Evolutionary conservation across 23 red algal species (phyloP).

Genomic region (Gracilaria gracilis): DNA sequence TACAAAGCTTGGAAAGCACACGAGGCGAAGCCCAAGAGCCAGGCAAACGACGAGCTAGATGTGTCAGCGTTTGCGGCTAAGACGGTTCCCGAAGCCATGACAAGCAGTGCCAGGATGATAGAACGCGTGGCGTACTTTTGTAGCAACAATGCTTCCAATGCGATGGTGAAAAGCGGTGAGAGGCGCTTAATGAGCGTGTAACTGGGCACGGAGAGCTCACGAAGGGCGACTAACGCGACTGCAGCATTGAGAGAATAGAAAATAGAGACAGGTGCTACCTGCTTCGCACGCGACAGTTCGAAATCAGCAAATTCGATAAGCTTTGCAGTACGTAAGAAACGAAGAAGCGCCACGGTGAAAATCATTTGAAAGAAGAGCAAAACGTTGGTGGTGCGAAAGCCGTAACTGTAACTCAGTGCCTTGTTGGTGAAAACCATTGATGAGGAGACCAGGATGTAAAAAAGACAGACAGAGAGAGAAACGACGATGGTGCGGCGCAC

Average conservation of each 20-base stretch:
- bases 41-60: constrained; percentile 60
- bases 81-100: constrained; percentile 87
- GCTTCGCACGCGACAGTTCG: constrained; percentile 38
- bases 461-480: constrained; percentile 74
- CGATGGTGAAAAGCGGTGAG: constrained; percentile 83
- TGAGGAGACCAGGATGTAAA: constrained; percentile 89
- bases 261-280: constrained; percentile 73
- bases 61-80: constrained; percentile 75
- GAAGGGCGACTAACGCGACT: constrained; percentile 80
- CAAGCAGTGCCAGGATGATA: constrained; percentile 49
- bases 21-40: constrained; percentile 77
- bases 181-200: constrained; percentile 94
- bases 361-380: constrained; percentile 92
- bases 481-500: constrained; percentile 74
- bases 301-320: constrained; percentile 84
- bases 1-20: constrained; percentile 90
- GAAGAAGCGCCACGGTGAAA: constrained; percentile 70
- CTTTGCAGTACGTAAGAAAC: constrained; percentile 40
- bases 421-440: constrained; percentile 95
- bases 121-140: constrained; percentile 46
- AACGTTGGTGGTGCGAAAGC: constrained; percentile 75
- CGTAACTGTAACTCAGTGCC: constrained; percentile 77
- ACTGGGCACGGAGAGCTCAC: constrained; percentile 79
- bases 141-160: constrained; percentile 73
- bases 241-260: constrained; percentile 95